Base-by-base conservation (phyloP, 768 basidiomycete genomes). In the Lactifluus volemus region DNA sequence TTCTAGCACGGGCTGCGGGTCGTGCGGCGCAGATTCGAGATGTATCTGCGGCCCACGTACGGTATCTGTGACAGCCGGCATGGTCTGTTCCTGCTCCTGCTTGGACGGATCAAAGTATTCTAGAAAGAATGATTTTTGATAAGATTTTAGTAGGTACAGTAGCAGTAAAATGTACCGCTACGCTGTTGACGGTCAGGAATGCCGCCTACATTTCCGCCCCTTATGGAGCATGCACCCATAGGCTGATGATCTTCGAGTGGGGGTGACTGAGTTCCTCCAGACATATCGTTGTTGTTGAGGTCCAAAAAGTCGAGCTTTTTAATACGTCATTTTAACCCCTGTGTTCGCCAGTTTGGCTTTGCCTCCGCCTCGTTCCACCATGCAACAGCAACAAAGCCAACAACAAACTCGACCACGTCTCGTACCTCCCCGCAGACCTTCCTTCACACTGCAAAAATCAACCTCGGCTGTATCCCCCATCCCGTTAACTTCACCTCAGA, bases 111-210 rank as follows among this genome's bases (percentile, higher is more conserved):
- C 61, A 63, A 63, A 63, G 30, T 63, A 63, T 38, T 63, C 61
- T 63, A 47, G 14, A 36, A 7, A 21, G 41, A 17, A 32, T 17
- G 25, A 30, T 14, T 10, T 25, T 9, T 63, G 49, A 57, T 62
- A 48, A 52, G 54, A 44, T 48, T n/a, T 49, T 39, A 29, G 30
- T n/a, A 12, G 32, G 21, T 39, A 45, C 21, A 54, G 12, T 25
- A 45, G 34, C 19, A 49, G 21, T 2, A n/a, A 41, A 6, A 61
- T 17, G 48, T 53, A 66, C 65, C 49, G 49, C 53, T 59, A 15
- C 65, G 65, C 51, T 66, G 65, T 42, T 55, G 56, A 34, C 59
- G 53, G 54, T 66, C 65, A 41, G 65, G 56, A 25, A 65, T 58
- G 4, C 65, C 65, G 15, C 55, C 55, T 14, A 29, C 63, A 34